Evolutionary conservation across 1,139 yeast species (phyloP), one percentile per base, ranked within the genome.

Genomic region (Saccharomyces hybrid): DNA sequence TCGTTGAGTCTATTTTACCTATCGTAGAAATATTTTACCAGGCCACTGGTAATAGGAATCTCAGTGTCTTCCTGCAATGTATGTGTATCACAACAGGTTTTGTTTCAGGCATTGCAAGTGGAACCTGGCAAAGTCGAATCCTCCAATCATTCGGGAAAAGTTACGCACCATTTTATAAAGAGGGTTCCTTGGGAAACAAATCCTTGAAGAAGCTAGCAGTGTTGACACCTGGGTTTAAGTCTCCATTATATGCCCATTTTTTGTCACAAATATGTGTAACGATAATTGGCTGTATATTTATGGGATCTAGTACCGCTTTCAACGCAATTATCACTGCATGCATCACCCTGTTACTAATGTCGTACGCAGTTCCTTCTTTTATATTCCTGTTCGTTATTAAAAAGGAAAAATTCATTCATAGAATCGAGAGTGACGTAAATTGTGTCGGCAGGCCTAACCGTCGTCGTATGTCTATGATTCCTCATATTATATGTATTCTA

Each of bases 1-100:
- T 82, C 44, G 65, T 75, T 56, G 63, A 64, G 34, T 72, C 81
- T 29, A 70, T 70, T 53, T 76, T 81, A 61, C 88, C 88, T 7
- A 81, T 82, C 47, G 70, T 82, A 60, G 83, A 79, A 61, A 82
- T 83, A 53, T 82, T 75, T 66, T 72, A 79, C 69, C 84, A 82
- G 64, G 81, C 83, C 2, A 70, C 82, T n/a, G 72, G 71, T n/a
- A 77, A 74, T 63, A 76, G 71, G 57, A 78, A 75, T 5, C 84
- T 85, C 34, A 81, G 84, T 23, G 67, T 78, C 46, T 71, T 74
- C 48, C 67, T 78, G 59, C 80, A 76, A 34, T 64, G 70, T 11
- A 66, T 76, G 53, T 70, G 77, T 51, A 65, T 77, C 49, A 59
- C 74, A 27, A 76, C 82, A 7, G 79, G 79, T 11, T 42, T 63